phyloP scores from a whole-genome alignment of 306 rosid species.

The Dryas drummondii region DNA sequence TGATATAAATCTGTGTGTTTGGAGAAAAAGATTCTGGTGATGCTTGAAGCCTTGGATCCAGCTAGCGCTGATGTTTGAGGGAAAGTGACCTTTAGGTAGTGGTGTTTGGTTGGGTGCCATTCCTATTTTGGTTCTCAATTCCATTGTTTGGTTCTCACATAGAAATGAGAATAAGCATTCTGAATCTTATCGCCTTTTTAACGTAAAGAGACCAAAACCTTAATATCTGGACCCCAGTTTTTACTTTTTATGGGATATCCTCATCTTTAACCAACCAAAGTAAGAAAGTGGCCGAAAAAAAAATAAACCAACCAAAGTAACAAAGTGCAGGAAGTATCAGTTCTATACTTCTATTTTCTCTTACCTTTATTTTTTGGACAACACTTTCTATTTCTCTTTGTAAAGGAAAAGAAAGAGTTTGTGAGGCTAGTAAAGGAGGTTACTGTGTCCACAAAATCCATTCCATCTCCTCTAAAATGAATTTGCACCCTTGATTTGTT shows the following conservation, averaged over 20 bases:
- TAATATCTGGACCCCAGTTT: slow-evolving; percentile 7
- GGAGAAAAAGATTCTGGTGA: background rate
- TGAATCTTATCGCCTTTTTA: background rate
- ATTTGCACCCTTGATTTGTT: background rate
- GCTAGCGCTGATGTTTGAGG: background rate
- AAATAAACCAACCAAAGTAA: no score
- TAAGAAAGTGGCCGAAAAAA: no score
- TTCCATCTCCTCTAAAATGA: background rate
- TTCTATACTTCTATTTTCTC: background rate
- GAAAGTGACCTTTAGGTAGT: slow-evolving; percentile 15
- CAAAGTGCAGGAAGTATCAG: no score
- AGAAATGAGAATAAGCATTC: no score
- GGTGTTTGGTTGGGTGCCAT: no score
- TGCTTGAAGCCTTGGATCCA: slow-evolving; percentile 11
- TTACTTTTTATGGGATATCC: no score
- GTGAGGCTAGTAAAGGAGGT: background rate
- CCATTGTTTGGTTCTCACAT: no score
- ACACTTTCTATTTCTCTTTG: slow-evolving; percentile 6
- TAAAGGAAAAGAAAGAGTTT: background rate
- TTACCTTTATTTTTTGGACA: background rate
- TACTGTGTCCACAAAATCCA: background rate
- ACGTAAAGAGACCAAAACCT: background rate
- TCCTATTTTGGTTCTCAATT: no score
- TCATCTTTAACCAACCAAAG: no score
- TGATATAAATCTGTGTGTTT: background rate